Conservation (phyloP, 164 flowering plant species). For the Vitis rupestris region DNA sequence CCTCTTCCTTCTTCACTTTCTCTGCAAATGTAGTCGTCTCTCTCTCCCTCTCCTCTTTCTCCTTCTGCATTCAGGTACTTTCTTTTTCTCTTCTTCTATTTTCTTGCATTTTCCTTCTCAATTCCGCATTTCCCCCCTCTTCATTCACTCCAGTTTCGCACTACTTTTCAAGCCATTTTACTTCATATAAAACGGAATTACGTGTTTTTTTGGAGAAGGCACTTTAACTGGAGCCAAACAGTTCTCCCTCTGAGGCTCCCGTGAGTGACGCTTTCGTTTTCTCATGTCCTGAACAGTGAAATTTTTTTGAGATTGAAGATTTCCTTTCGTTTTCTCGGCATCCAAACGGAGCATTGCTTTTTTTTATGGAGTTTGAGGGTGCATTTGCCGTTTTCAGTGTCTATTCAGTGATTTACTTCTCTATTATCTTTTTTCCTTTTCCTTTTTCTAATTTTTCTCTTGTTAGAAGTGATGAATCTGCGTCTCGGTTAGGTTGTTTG, state of each 20-base stretch:
- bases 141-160: too few species aligned
- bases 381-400: not conserved
- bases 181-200: too few species aligned
- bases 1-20: constrained; percentile 4
- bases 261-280: too few species aligned
- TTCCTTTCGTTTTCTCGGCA: not conserved
- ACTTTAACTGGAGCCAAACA: too few species aligned
- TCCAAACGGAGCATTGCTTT: not conserved
- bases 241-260: too few species aligned
- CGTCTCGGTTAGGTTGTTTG: not conserved
- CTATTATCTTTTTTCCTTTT: not conserved
- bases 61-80: constrained; percentile 9
- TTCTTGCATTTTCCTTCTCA: not conserved
- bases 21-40: constrained; percentile 11
- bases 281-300: too few species aligned
- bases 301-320: too few species aligned
- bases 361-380: not conserved
- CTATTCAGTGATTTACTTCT: constrained; percentile 3
- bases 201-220: too few species aligned
- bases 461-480: not conserved
- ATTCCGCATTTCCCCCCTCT: too few species aligned
- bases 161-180: too few species aligned
- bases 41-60: not conserved
- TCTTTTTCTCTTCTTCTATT: not conserved
- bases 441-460: not conserved